These are phyloP conservation scores for Hypoxylon lienhwacheense DNA, from an alignment of 495 filamentous ascomycete species.

Conservation along the genomic window DNA sequence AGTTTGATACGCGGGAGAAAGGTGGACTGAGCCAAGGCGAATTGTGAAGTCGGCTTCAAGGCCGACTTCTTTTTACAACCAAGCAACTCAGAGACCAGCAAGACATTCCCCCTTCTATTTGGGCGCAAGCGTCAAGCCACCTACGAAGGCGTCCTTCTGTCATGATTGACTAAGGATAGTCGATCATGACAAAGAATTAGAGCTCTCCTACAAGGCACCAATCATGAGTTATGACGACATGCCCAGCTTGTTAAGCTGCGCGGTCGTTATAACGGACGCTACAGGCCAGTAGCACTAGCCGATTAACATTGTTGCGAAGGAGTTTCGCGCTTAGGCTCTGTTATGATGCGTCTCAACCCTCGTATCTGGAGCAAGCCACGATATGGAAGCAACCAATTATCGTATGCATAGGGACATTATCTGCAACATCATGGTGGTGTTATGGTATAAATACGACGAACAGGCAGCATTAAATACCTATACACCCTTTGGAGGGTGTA, in stretches of 20 bases:
- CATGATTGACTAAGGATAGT: neutral
- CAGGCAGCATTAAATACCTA: neutral
- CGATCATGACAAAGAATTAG: neutral
- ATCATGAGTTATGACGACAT: neutral
- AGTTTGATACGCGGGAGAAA: no score
- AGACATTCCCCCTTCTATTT: neutral
- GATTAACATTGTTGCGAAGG: no score
- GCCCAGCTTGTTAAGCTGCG: neutral
- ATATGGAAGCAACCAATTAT: slow-evolving; percentile 11
- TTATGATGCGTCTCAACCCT: slow-evolving; percentile 8
- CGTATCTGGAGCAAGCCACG: slow-evolving; percentile 19
- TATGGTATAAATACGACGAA: slow-evolving; percentile 6
- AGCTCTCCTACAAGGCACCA: neutral
- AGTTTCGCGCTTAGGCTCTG: slow-evolving; percentile 5
- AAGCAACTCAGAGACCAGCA: neutral
- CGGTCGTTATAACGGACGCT: neutral
- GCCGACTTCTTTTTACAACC: no score
- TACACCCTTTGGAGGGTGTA: neutral
- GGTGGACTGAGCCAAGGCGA: no score
- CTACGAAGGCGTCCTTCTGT: neutral
- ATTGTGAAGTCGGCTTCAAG: no score
- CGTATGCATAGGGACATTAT: no score
- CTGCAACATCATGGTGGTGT: neutral
- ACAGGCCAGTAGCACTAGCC: no score
- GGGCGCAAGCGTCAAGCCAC: slow-evolving; percentile 10